Base-by-base conservation (phyloP, 805 yeast species). In the Wickerhamomyces ciferrii region DNA sequence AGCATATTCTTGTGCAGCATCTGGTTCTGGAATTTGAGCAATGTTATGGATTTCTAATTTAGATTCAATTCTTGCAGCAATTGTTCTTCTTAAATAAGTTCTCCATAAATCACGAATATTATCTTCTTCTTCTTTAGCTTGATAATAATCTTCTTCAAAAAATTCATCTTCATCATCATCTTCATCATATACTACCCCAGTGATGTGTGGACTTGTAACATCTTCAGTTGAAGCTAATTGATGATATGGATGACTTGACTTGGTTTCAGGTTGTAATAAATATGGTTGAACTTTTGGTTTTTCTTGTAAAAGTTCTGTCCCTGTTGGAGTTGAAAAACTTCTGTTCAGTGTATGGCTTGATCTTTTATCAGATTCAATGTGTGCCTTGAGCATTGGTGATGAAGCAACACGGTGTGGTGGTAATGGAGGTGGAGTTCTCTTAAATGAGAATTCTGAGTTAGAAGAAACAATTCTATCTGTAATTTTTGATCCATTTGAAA, bases 331-430 rank as follows among this genome's bases (percentile, higher is more conserved):
- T 2, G 38, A 25, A 24, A 27, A n/a, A 11, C 35, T 39, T 39
- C 34, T 39, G 15, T 27, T 27, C 24, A 37, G 4, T 4, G 13
- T 17, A 3, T 21, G 39, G 2, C 7, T 3, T 7, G n/a, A 7
- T 20, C 13, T 14, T 27, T 36, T 21, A 38, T 43, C 42, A 14
- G 31, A 6, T 32, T 44, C 43, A 6, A 32, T 18, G 10, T 37
- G 39, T 17, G 39, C n/a, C 42, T 45, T 48, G 38, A 44, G 47
- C 41, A 56, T 49, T 7, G 59, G 44, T 17, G 40, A 40, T 0
- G 61, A 53, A 6, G 53, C 45, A 23, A 56, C 47, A 8, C 63
- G 43, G 45, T 60, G 63, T 35, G 54, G 59, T 35, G 63, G 63
- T 31, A 49, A 49, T 4, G 50, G 44, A 15, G 63, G 49, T 21